Base-by-base conservation (phyloP, 805 yeast genomes). In the Teunomyces kruisii region DNA sequence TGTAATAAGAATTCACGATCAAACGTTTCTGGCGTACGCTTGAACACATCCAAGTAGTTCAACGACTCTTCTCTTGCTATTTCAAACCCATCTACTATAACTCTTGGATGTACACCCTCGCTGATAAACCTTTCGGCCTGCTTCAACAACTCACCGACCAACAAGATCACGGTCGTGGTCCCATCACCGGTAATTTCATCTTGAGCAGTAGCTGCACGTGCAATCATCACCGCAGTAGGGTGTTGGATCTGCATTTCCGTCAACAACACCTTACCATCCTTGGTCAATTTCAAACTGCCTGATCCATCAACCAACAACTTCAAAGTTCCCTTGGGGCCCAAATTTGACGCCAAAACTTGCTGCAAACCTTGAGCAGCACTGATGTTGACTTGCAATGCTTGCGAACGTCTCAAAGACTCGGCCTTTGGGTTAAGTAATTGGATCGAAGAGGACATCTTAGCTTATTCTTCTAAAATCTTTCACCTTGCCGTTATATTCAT, bases 121-220 rank as follows among this genome's bases (percentile, higher is more conserved):
- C 83, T 78, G 46, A 88, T 82, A 63, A 80, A 91, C 55, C 97
- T 79, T 64, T 92, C 94, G 22, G 98, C 97, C 68, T 94, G 98
- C 64, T 88, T 88, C 63, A 94, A 77, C 49, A 94, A 74, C 65
- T 92, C 97, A 45, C 99, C 99, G 35, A 94, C 99, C 44, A 91
- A 77, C 51, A 95, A 75, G 37, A 91, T 92, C 44, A 94, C 99
- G 1, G 97, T 86, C 5, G 98, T 92, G 44, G 99, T 94, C 52
- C 99, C 99, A 68, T 94, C 99, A 41, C 99, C 99, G n/a, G 98
- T 88, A 62, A 94, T 89, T 67, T 94, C 99, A 66, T 94, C 99
- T 69, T 94, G 99, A 0, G 99, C 97, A 38, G 96, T 83, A 40
- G 99, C 99, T 10, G 98, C 99, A 53, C 98, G 79, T 2, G 99